A percentile compares a stretch with the other conserved stretches of the same genome.
Conservation (phyloP, 1,284 basidiomycete genomes). For the Trichosporon asahii region DNA sequence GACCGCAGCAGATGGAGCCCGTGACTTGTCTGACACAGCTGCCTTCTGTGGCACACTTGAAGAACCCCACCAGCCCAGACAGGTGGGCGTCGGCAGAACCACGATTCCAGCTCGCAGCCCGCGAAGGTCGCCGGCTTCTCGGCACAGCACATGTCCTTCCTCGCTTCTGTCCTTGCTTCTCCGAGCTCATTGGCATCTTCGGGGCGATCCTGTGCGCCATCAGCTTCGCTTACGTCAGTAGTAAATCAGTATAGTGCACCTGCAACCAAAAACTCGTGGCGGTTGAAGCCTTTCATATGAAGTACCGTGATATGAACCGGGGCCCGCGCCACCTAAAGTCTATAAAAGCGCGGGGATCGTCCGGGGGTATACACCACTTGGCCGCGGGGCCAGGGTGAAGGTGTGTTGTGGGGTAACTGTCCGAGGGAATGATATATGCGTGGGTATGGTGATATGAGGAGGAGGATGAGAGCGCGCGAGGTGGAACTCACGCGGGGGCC, state of each 20-base stretch:
- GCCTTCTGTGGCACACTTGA: neutral
- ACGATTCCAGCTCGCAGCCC: too few species aligned
- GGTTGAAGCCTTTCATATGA: constrained; percentile 32
- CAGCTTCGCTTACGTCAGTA: neutral
- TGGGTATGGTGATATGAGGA: constrained; percentile 20
- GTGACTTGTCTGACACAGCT: neutral
- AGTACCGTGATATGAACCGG: constrained; percentile 12
- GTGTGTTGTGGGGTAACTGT: constrained; percentile 17
- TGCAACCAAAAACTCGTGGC: constrained; percentile 20
- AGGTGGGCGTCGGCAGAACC: too few species aligned
- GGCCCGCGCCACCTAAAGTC: constrained; percentile 6
- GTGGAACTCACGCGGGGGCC: constrained; percentile 52
- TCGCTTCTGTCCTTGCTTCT: neutral
- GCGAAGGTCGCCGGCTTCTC: neutral
- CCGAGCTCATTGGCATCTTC: too few species aligned
- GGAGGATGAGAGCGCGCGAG: constrained; percentile 38
- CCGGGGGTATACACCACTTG: constrained; percentile 19
- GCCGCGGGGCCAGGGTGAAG: neutral
- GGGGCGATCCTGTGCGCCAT: neutral
- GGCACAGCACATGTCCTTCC: neutral
- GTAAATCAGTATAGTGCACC: neutral
- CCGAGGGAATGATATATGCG: constrained; percentile 29
- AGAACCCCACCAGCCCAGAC: too few species aligned
- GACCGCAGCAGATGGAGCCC: neutral
- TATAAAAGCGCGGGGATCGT: neutral